Percentiles rank a stretch among this genome's conserved stretches.
Conservation (phyloP, 768 basidiomycete species). For the Tremella mesenterica region DNA sequence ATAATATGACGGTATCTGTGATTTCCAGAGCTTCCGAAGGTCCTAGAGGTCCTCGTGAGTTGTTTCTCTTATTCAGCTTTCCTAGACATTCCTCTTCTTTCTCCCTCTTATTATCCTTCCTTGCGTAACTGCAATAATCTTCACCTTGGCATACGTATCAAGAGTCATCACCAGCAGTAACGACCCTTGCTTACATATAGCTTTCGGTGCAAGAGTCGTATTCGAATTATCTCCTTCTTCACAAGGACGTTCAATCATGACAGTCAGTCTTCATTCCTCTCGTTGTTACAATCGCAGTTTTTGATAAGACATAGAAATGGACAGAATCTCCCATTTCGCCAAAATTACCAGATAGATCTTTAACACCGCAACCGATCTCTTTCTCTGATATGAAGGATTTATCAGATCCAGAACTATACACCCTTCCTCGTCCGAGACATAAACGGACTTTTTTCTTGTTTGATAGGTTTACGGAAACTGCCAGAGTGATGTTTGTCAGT, state of each 20-base stretch:
- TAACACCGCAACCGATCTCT: too few relatives aligned
- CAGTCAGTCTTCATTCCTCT: not conserved
- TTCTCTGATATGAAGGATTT: conserved; percentile 1
- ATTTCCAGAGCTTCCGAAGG: conserved; percentile 23
- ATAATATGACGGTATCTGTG: conserved; percentile 22
- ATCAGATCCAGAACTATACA: conserved; percentile 5
- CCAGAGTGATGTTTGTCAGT: conserved; percentile 25
- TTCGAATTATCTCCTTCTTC: conserved; percentile 6
- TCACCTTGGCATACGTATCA: too few relatives aligned
- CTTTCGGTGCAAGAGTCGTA: too few relatives aligned
- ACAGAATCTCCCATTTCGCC: not conserved
- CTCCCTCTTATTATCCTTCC: too few relatives aligned
- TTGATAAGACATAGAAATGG: not conserved
- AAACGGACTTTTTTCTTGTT: conserved; percentile 32
- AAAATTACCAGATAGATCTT: too few relatives aligned
- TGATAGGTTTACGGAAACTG: conserved; percentile 33
- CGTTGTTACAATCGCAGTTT: not conserved
- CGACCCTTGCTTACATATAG: too few relatives aligned
- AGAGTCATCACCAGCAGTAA: too few relatives aligned
- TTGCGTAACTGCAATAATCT: too few relatives aligned
- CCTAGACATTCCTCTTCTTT: too few relatives aligned
- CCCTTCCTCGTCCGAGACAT: conserved; percentile 10
- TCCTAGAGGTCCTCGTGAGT: too few relatives aligned
- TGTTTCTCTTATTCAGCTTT: too few relatives aligned
- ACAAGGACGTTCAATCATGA: conserved; percentile 13